phyloP scores from a whole-genome alignment of 2,329 filamentous ascomycete genomes.

The Alternaria panax region DNA sequence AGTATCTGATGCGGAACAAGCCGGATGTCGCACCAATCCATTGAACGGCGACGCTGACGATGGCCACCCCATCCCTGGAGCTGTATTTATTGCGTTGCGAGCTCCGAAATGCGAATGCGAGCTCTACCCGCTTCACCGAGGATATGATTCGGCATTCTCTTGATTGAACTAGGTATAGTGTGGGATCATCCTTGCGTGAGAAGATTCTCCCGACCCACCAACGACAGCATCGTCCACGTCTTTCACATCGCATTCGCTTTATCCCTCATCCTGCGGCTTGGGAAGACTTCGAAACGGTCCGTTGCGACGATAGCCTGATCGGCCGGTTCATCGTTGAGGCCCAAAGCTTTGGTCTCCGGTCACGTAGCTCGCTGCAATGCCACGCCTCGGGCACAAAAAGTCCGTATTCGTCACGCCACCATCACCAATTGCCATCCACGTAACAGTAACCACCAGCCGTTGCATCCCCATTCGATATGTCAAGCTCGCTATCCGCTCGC shows the following conservation, averaged over 20 bases:
- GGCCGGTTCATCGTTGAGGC: slow-evolving; percentile 19
- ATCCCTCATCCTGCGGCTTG: slow-evolving; percentile 8
- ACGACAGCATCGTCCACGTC: slow-evolving; percentile 11
- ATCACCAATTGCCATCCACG: slow-evolving; percentile 7
- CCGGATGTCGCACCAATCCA: not conserved
- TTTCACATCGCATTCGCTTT: slow-evolving; percentile 18
- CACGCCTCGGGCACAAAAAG: slow-evolving; percentile 50
- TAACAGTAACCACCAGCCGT: slow-evolving; percentile 4
- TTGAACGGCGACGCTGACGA: not conserved
- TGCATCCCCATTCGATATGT: not conserved
- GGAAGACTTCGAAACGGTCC: slow-evolving; percentile 7
- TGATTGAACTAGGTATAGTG: slow-evolving; percentile 11
- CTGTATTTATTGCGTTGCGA: not conserved
- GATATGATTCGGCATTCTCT: not conserved
- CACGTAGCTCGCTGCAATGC: slow-evolving; percentile 33
- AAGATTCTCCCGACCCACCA: slow-evolving; percentile 13
- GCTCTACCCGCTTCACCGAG: not conserved
- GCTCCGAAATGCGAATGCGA: slow-evolving; percentile 23
- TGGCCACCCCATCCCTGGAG: not conserved
- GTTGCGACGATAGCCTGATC: slow-evolving; percentile 7
- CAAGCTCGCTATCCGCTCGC: not conserved
- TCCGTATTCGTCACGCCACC: slow-evolving; percentile 23
- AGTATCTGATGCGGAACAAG: not conserved
- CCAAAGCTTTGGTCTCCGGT: slow-evolving; percentile 12
- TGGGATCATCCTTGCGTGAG: slow-evolving; percentile 5